These are phyloP conservation scores for Sclerotiophoma versabilis DNA, from an alignment of 2,329 filamentous ascomycete genomes.

Conservation along the genomic window DNA sequence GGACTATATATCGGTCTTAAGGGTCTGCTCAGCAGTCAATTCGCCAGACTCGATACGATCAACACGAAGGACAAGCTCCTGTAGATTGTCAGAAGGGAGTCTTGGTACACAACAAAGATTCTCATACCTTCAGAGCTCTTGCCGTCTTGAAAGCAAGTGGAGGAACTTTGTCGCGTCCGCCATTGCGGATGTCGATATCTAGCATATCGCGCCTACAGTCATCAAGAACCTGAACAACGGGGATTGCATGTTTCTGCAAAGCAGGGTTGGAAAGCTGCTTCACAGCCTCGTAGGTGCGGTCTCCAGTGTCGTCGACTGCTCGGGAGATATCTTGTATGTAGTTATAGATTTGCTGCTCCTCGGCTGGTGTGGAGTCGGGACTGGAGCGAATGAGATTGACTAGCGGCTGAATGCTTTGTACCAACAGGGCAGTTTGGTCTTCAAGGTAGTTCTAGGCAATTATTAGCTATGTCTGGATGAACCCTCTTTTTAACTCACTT, in stretches of 20 bases:
- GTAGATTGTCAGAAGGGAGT: not conserved
- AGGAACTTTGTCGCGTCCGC: conserved; percentile 70
- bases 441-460: conserved; percentile 73
- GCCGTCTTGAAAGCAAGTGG: conserved; percentile 89
- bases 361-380: conserved; percentile 36
- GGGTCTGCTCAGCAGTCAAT: conserved; percentile 43
- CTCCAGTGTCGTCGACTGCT: conserved; percentile 74
- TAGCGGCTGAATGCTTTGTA: conserved; percentile 82
- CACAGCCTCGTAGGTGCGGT: conserved; percentile 65
- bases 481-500: conserved; percentile 53
- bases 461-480: conserved; percentile 19
- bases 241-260: conserved; percentile 58
- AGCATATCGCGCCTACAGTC: conserved; percentile 71
- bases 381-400: conserved; percentile 69
- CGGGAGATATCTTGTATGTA: conserved; percentile 74
- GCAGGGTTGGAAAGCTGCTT: conserved; percentile 58
- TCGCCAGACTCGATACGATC: conserved; percentile 52
- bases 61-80: conserved; percentile 53
- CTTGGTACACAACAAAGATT: too few relatives aligned
- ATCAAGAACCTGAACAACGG: conserved; percentile 64
- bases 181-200: conserved; percentile 66
- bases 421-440: conserved; percentile 79
- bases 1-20: conserved; percentile 42
- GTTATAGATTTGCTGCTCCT: conserved; percentile 62
- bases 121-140: conserved; percentile 72